Conservation (phyloP, 2,329 filamentous ascomycete species). For the Xylariaceae sp. region DNA sequence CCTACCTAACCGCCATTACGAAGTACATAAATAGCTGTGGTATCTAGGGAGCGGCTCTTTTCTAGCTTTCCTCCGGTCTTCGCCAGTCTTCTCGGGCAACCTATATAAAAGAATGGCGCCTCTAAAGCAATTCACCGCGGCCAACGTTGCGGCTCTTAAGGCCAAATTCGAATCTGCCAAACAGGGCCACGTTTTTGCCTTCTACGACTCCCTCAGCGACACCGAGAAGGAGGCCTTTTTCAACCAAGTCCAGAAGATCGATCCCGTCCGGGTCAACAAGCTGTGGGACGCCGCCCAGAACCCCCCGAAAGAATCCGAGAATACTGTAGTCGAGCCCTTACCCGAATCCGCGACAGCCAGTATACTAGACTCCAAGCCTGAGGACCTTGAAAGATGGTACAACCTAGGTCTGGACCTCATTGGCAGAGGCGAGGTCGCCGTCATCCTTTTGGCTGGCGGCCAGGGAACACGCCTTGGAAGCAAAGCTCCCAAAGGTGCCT, state of each 20-base stretch:
- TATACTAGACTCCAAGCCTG: conserved; percentile 79
- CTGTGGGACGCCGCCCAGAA: conserved; percentile 79
- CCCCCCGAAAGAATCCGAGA: conserved; percentile 61
- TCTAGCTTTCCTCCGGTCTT: background rate
- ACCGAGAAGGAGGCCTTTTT: conserved; percentile 74
- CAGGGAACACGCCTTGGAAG: conserved; percentile 93
- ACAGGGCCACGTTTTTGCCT: conserved; percentile 81
- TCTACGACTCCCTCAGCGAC: conserved; percentile 73
- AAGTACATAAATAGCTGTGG: conserved; percentile 7
- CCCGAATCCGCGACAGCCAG: conserved; percentile 83
- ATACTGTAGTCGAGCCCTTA: conserved; percentile 70
- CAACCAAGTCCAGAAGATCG: conserved; percentile 75
- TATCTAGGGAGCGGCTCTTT: background rate
- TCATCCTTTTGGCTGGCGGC: conserved; percentile 95
- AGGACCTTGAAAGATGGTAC: conserved; percentile 82
- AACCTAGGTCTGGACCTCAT: conserved; percentile 75
- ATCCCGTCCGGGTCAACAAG: conserved; percentile 82
- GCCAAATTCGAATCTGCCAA: conserved; percentile 69
- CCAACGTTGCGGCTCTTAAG: conserved; percentile 64
- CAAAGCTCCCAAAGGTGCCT: conserved; percentile 95
- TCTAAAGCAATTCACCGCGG: conserved; percentile 52
- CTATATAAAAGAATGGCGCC: conserved; percentile 35
- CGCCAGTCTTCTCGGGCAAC: background rate
- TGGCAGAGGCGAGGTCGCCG: conserved; percentile 69
- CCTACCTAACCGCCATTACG: background rate